Conservation (phyloP, 768 basidiomycete species). For the Lactifluus piperatus region DNA sequence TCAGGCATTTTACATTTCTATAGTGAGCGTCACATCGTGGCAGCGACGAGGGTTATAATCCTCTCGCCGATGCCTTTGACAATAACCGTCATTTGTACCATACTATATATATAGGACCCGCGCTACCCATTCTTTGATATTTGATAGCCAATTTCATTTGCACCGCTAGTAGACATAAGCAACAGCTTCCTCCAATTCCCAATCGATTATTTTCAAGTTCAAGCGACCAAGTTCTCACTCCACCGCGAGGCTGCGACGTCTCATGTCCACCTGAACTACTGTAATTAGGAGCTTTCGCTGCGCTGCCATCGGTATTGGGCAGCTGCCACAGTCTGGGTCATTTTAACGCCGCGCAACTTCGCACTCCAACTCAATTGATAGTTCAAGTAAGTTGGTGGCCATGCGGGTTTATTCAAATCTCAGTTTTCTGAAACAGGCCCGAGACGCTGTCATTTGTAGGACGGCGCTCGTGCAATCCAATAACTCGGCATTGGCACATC, state of each 20-base stretch:
- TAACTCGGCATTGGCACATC: background rate
- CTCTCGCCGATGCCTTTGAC: background rate
- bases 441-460: background rate
- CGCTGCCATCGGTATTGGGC: too few species aligned
- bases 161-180: background rate
- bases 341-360: background rate
- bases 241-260: background rate
- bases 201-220: background rate
- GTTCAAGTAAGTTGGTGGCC: background rate
- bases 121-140: too few species aligned
- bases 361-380: background rate
- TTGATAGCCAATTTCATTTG: background rate
- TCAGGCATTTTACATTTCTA: too few species aligned
- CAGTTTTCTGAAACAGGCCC: background rate
- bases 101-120: background rate
- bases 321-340: background rate
- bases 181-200: background rate
- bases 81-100: background rate
- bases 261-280: background rate
- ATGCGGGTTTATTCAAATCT: background rate
- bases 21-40: background rate
- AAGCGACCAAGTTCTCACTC: background rate
- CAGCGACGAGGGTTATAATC: background rate
- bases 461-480: background rate
- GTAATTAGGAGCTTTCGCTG: background rate